Evolutionary conservation across 257 asterid species (phyloP).

Genomic region (Verbena officinalis): DNA sequence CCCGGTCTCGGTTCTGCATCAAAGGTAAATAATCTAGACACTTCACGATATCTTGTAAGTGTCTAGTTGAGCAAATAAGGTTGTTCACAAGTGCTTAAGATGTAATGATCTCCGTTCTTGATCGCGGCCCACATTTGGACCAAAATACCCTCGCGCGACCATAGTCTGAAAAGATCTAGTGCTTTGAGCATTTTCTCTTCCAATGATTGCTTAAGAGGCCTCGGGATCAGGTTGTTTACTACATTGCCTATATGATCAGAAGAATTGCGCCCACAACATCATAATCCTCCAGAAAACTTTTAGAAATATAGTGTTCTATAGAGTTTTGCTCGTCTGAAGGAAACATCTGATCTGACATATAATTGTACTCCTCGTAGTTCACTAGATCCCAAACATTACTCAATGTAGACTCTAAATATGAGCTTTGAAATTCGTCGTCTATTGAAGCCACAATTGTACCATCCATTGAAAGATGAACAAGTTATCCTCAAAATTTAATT

Average conservation of each 20-base stretch:
- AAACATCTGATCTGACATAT: slow-evolving; percentile 41
- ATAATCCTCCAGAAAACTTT: slow-evolving; percentile 24
- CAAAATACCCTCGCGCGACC: slow-evolving; percentile 57
- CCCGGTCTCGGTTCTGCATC: slow-evolving; percentile 46
- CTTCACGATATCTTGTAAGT: slow-evolving; percentile 71
- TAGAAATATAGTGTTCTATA: slow-evolving; percentile 37
- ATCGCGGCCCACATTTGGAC: slow-evolving; percentile 77
- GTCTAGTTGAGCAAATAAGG: slow-evolving; percentile 59
- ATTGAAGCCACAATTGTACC: slow-evolving; percentile 20
- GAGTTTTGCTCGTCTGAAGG: slow-evolving; percentile 36
- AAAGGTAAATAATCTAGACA: slow-evolving; percentile 63
- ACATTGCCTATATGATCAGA: slow-evolving; percentile 2
- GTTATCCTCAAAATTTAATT: background rate
- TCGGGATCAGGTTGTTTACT: slow-evolving; percentile 37
- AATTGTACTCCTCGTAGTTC: slow-evolving; percentile 49
- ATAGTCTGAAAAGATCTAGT: slow-evolving; percentile 46
- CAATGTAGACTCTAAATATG: slow-evolving; percentile 38
- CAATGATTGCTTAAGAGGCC: slow-evolving; percentile 43
- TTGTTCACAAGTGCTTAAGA: slow-evolving; percentile 67
- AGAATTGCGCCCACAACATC: slow-evolving; percentile 26
- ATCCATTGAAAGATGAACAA: slow-evolving; percentile 28
- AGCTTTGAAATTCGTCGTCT: slow-evolving; percentile 32
- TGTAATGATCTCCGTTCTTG: slow-evolving; percentile 46
- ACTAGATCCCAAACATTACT: slow-evolving; percentile 40
- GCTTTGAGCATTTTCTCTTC: slow-evolving; percentile 65